phyloP scores from a whole-genome alignment of 2,329 filamentous ascomycete genomes.

The Leptosphaerulina australis region DNA sequence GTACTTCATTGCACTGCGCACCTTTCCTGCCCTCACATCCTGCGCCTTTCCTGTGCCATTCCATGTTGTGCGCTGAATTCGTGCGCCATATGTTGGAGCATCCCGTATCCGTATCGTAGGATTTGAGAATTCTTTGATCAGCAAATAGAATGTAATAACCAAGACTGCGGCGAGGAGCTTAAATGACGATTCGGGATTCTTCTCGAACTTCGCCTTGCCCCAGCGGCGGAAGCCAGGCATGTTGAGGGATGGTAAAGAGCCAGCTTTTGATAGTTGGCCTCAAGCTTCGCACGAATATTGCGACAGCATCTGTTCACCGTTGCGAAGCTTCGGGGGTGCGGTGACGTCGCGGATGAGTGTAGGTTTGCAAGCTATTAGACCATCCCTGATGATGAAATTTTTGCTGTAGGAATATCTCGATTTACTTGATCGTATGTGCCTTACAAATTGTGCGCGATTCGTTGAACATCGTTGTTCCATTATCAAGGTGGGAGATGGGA shows the following conservation, averaged over 20 bases:
- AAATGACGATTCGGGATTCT: constrained; percentile 50
- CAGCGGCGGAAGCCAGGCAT: constrained; percentile 48
- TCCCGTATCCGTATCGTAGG: constrained; percentile 32
- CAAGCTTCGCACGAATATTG: constrained; percentile 26
- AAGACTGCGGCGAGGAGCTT: constrained; percentile 50
- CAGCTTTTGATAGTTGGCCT: constrained; percentile 21
- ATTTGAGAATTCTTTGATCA: constrained; percentile 47
- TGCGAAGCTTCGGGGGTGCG: constrained; percentile 26
- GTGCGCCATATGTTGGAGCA: constrained; percentile 28
- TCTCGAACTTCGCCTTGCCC: constrained; percentile 47
- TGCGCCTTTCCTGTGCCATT: constrained; percentile 47
- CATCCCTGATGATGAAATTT: neutral
- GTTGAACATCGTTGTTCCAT: constrained; percentile 8
- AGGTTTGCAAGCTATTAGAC: neutral
- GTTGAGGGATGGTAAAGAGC: constrained; percentile 16
- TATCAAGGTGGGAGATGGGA: constrained; percentile 8
- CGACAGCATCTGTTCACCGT: constrained; percentile 32
- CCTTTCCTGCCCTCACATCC: constrained; percentile 39
- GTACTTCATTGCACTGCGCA: constrained; percentile 49
- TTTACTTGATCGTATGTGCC: neutral
- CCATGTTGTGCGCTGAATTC: constrained; percentile 45
- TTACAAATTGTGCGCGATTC: neutral
- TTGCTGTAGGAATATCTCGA: neutral
- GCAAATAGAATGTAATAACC: constrained; percentile 50
- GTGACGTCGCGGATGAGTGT: constrained; percentile 4